phyloP scores from a whole-genome alignment of 1,284 basidiomycete genomes.

The Gastroboletus turbinatus region DNA sequence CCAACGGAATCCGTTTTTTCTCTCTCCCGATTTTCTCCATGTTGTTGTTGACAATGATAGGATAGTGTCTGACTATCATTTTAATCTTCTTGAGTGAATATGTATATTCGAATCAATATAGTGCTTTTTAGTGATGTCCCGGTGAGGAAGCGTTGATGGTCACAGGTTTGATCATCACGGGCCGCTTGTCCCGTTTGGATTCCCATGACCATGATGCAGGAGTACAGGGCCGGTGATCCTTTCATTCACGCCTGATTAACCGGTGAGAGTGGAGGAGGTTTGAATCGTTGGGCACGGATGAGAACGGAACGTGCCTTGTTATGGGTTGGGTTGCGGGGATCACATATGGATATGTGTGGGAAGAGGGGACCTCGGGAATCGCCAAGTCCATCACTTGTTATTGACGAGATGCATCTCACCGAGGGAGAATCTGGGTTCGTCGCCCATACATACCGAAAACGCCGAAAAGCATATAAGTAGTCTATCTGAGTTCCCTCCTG shows the following conservation, averaged over 20 bases:
- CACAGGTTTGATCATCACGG: background rate
- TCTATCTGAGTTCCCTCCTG: background rate
- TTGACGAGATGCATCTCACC: too few relatives aligned
- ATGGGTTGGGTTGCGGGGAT: background rate
- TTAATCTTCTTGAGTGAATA: slow-evolving; percentile 19
- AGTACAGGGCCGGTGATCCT: background rate
- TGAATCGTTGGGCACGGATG: background rate
- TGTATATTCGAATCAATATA: slow-evolving; percentile 6
- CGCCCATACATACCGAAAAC: too few relatives aligned
- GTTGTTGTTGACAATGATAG: slow-evolving; percentile 15
- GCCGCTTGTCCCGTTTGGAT: background rate
- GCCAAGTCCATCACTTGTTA: too few relatives aligned
- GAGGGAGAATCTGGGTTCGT: too few relatives aligned
- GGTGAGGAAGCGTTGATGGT: too few relatives aligned
- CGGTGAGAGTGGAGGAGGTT: background rate
- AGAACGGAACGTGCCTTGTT: background rate
- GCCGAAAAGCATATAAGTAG: too few relatives aligned
- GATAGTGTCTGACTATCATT: slow-evolving; percentile 14
- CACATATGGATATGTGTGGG: background rate
- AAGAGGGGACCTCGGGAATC: too few relatives aligned
- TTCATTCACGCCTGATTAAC: background rate
- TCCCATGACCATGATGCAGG: background rate
- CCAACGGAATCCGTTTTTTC: background rate
- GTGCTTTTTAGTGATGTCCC: background rate
- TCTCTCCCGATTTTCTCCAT: background rate